phyloP scores from a whole-genome alignment of 306 rosid genomes.

The Clitoria ternatea region DNA sequence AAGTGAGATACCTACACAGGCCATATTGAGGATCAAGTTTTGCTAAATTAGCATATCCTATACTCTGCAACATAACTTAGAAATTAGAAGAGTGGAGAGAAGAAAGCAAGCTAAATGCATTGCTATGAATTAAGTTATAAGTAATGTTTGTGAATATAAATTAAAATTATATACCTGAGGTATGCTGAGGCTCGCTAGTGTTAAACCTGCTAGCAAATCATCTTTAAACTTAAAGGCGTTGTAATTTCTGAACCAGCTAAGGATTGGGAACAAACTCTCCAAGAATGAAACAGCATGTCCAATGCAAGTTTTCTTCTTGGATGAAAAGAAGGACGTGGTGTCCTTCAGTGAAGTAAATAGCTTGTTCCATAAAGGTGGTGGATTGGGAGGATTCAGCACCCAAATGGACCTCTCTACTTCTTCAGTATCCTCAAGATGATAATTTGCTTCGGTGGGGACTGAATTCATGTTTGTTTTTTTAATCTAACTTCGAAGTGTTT shows the following conservation, averaged over 20 bases:
- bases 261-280: constrained; percentile 56
- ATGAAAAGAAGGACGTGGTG: constrained; percentile 22
- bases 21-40: constrained; percentile 89
- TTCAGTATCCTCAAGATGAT: constrained; percentile 17
- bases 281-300: constrained; percentile 31
- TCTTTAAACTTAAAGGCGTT: constrained; percentile 53
- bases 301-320: constrained; percentile 13
- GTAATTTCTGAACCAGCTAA: constrained; percentile 60
- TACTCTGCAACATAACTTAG: constrained; percentile 54
- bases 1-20: constrained; percentile 53
- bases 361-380: constrained; percentile 49
- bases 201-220: constrained; percentile 77
- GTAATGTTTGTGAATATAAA: background rate
- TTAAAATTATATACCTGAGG: constrained; percentile 88
- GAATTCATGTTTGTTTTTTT: constrained; percentile 33
- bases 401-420: constrained; percentile 41
- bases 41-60: constrained; percentile 87
- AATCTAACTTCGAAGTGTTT: constrained; percentile 46
- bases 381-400: constrained; percentile 59
- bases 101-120: background rate
- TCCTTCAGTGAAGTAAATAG: constrained; percentile 35
- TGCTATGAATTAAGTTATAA: background rate
- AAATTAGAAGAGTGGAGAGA: background rate
- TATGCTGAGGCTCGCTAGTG: constrained; percentile 89
- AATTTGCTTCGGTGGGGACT: constrained; percentile 20